Conservation (phyloP, 192 early-diverging fungal genomes). For the Coemansia brasiliensis region DNA sequence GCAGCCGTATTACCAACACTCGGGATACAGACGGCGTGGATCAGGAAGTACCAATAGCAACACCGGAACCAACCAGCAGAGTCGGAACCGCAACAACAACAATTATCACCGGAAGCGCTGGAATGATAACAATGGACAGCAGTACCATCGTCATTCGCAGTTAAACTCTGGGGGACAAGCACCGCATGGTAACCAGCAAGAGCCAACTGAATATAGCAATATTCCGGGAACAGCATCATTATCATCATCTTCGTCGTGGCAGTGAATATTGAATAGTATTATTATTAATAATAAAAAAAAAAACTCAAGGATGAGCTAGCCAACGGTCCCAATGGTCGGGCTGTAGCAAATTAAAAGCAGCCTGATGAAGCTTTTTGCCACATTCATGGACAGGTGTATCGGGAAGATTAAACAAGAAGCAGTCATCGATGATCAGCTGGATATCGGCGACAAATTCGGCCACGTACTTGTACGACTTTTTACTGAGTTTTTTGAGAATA, state of each 20-base stretch:
- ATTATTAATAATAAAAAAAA: too few species aligned
- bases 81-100: slow-evolving; percentile 22
- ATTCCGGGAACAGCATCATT: too few species aligned
- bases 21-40: slow-evolving; percentile 26
- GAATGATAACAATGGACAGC: slow-evolving; percentile 16
- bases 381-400: slow-evolving; percentile 57
- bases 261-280: too few species aligned
- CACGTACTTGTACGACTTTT: slow-evolving; percentile 55
- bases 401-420: slow-evolving; percentile 64
- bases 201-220: too few species aligned
- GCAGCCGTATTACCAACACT: slow-evolving; percentile 23
- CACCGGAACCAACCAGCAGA: slow-evolving; percentile 17
- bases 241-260: too few species aligned
- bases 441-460: slow-evolving; percentile 63
- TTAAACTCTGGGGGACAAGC: slow-evolving; percentile 9
- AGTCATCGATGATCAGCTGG: slow-evolving; percentile 67
- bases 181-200: neutral
- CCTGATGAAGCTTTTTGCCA: slow-evolving; percentile 52
- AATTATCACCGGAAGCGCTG: slow-evolving; percentile 39
- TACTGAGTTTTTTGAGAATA: slow-evolving; percentile 58
- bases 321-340: slow-evolving; percentile 35
- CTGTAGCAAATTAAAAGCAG: slow-evolving; percentile 22
- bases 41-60: slow-evolving; percentile 21
- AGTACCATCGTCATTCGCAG: slow-evolving; percentile 17
- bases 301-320: slow-evolving; percentile 13